Base-by-base conservation (phyloP, 768 basidiomycete species). In the Crassisporium funariophilum region DNA sequence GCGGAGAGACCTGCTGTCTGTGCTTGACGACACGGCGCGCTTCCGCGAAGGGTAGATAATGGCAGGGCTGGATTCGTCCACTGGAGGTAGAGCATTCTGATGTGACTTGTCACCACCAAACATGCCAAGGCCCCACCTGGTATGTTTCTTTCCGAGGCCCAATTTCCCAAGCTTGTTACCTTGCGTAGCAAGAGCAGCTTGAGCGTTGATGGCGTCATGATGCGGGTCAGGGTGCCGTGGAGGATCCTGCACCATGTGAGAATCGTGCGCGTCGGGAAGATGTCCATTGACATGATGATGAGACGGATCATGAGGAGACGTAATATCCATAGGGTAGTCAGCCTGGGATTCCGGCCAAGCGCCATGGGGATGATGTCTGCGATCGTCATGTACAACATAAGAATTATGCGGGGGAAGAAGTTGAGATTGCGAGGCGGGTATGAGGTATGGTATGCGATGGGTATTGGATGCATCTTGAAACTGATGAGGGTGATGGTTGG, bases 11-110 rank as follows among this genome's bases (percentile, higher is more conserved):
- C 70, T 78, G 65, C 81, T 81, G 64, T 87, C 86, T 21, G 84
- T 84, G 59, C 88, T 87, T 17, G 83, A 80, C 13, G 90, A 88
- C 54, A 88, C 83, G 17, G 86, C 77, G 46, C 90, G 85, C 65
- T 91, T 91, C 63, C 88, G 79, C 3, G 84, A 83, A 20, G 84
- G 77, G 77, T 79, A 44, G 77, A 80, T 49, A 67, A 80, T 70
- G 22, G 74, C 67, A 31, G 78, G 73, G 10, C 80, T 79, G 15
- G 79, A 70, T 70, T 91, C 88, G 35, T 90, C 87, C 27, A 89
- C 81, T 25, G 88, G 85, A 27, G 88, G 81, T 6, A 90, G 69
- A 5, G 69, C 64, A 41, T 75, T 74, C 47, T 79, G 82, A 58
- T 83, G 77, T 13, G 73, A 72, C 58, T 88, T 88, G 60, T 91